Evolutionary conservation across 163 green algal genomes (phyloP).

Genomic region (Scenedesmus sp.): DNA sequence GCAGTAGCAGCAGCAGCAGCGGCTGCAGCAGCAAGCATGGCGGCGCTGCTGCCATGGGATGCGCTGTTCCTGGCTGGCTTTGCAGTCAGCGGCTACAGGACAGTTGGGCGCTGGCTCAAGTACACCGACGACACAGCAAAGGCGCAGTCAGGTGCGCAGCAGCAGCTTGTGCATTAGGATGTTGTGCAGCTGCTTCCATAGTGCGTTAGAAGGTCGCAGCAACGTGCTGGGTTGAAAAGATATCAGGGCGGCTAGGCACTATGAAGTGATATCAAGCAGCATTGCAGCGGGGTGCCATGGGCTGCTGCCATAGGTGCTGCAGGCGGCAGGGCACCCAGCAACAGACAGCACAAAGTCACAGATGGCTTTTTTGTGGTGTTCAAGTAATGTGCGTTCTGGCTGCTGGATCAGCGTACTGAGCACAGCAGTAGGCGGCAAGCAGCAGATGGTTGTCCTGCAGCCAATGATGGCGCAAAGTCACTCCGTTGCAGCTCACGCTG

Average conservation of each 20-base stretch:
- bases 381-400: too few species aligned
- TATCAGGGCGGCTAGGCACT: too few species aligned
- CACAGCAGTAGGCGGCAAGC: too few species aligned
- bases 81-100: conserved; percentile 43
- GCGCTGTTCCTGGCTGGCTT: conserved; percentile 48
- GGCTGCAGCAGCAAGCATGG: conserved; percentile 18
- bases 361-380: too few species aligned
- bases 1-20: neutral
- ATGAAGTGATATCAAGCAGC: neutral
- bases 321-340: too few species aligned
- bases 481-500: too few species aligned
- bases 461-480: too few species aligned
- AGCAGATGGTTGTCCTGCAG: too few species aligned
- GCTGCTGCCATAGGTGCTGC: too few species aligned
- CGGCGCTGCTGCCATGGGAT: conserved; percentile 45
- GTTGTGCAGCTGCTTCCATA: neutral
- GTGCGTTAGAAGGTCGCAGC: neutral
- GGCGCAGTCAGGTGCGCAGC: conserved; percentile 34
- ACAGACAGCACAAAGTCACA: too few species aligned
- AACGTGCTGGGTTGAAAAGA: neutral
- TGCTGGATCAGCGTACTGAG: too few species aligned
- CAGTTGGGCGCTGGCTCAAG: conserved; percentile 51
- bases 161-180: neutral
- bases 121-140: conserved; percentile 49
- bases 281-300: neutral